phyloP scores from a whole-genome alignment of 805 yeast species.

The Citeromyces matritensis region DNA sequence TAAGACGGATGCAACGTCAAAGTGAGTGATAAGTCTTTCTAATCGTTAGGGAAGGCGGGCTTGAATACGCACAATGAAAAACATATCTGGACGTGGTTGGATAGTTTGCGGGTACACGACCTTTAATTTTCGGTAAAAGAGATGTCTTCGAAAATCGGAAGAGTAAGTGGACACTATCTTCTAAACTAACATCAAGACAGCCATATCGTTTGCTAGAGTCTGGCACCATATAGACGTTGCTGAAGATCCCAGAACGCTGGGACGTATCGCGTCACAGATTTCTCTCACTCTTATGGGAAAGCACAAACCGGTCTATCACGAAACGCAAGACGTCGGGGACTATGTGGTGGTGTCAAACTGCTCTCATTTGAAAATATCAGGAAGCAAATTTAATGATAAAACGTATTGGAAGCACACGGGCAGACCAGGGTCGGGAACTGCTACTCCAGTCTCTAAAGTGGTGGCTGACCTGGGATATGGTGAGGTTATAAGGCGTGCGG shows the following conservation, averaged over 20 bases:
- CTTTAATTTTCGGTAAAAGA: background rate
- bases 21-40: conserved; percentile 79
- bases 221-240: conserved; percentile 97
- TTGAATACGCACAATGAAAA: background rate
- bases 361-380: conserved; percentile 65
- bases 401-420: conserved; percentile 82
- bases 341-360: conserved; percentile 95
- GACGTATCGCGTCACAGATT: conserved; percentile 81
- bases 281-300: conserved; percentile 90
- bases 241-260: conserved; percentile 70
- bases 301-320: conserved; percentile 83
- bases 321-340: conserved; percentile 81
- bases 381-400: conserved; percentile 69
- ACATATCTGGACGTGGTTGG: background rate
- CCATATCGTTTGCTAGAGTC: conserved; percentile 63
- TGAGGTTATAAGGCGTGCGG: conserved; percentile 80
- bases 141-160: background rate
- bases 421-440: conserved; percentile 80
- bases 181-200: conserved; percentile 37
- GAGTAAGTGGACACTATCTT: conserved; percentile 18
- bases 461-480: conserved; percentile 70
- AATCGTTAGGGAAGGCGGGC: background rate
- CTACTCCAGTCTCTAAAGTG: conserved; percentile 67
- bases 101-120: background rate
- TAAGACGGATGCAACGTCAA: conserved; percentile 93